A percentile compares a stretch with the other conserved stretches of the same genome.
Evolutionary conservation across 2,329 filamentous ascomycete species (phyloP).

Genomic region (Botrytis paeoniae): DNA sequence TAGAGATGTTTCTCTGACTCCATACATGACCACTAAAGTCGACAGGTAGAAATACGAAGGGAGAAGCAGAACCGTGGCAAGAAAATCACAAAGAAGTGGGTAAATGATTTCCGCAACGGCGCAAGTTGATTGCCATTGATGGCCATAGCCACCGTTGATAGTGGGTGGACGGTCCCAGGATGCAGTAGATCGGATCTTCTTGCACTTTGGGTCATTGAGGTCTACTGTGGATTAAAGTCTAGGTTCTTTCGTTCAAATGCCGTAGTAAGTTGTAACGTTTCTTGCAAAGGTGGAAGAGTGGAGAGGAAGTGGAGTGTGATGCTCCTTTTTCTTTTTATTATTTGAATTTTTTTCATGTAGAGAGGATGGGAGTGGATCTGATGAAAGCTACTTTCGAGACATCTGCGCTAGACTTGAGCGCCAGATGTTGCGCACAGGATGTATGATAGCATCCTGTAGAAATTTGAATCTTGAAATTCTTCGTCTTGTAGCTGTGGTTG

Average conservation of each 20-base stretch:
- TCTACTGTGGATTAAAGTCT: not conserved
- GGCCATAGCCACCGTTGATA: conserved; percentile 5
- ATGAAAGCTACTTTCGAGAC: not conserved
- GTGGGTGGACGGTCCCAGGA: not conserved
- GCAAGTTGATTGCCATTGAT: not conserved
- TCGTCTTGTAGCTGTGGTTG: not conserved
- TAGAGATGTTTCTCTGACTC: too few relatives aligned
- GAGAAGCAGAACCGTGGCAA: not conserved
- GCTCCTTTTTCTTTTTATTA: not conserved
- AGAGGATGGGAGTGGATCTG: not conserved
- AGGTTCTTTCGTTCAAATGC: not conserved
- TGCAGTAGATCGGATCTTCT: conserved; percentile 13
- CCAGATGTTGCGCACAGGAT: not conserved
- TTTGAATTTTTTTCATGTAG: not conserved
- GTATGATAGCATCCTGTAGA: not conserved
- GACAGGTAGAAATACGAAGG: not conserved
- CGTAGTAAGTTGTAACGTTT: not conserved
- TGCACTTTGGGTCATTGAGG: not conserved
- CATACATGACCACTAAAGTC: not conserved
- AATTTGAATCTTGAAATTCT: not conserved
- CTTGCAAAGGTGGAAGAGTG: not conserved
- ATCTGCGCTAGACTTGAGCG: not conserved
- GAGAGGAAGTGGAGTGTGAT: not conserved
- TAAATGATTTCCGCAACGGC: not conserved
- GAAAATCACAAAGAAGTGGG: not conserved